Conservation (phyloP, 345 rosid species). For the Sonneratia alba region DNA sequence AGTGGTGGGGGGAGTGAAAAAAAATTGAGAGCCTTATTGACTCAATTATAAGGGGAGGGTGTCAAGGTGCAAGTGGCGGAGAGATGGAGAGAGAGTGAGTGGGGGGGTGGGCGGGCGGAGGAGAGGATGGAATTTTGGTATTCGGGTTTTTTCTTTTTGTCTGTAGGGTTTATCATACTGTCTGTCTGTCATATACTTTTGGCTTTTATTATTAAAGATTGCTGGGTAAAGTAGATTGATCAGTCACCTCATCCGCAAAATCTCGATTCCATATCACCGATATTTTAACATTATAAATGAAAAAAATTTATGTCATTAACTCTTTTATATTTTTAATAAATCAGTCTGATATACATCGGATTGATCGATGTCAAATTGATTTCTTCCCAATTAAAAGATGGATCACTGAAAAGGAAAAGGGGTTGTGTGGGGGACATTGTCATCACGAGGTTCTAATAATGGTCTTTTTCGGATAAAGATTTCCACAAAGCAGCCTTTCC, state of each 20-base stretch:
- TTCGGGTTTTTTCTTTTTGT: background rate
- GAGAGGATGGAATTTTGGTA: slow-evolving; percentile 1
- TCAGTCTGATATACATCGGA: too few species aligned
- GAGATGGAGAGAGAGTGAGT: background rate
- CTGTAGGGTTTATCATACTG: slow-evolving; percentile 1
- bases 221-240: background rate
- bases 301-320: too few species aligned
- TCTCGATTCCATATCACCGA: too few species aligned
- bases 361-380: too few species aligned
- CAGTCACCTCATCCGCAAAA: too few species aligned
- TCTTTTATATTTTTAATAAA: too few species aligned
- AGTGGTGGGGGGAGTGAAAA: background rate
- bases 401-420: too few species aligned
- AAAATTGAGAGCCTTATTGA: background rate
- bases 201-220: background rate
- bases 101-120: background rate
- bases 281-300: too few species aligned
- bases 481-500: slow-evolving; percentile 7
- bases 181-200: slow-evolving; percentile 1
- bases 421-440: background rate
- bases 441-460: background rate
- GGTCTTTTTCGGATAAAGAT: slow-evolving; percentile 6
- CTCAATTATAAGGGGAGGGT: background rate
- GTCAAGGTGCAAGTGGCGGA: background rate
- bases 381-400: too few species aligned